These are phyloP conservation scores for Xylariales sp. DNA, from an alignment of 2,329 filamentous ascomycete species.

Conservation along the genomic window DNA sequence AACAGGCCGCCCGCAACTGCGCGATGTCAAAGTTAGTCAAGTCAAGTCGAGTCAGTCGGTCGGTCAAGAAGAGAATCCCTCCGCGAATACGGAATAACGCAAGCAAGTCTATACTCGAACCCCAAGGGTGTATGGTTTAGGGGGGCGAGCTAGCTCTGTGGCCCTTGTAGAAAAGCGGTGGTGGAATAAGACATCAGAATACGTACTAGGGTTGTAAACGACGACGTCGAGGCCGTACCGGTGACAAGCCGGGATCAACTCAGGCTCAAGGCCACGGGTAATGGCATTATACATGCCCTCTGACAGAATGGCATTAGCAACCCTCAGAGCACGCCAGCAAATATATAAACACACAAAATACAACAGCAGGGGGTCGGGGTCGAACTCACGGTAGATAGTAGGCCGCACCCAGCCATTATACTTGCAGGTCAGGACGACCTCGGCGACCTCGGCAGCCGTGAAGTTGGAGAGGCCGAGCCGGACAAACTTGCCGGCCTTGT, in stretches of 20 bases:
- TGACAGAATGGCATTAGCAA: conserved; percentile 11
- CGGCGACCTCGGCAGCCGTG: conserved; percentile 87
- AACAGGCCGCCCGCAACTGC: conserved; percentile 79
- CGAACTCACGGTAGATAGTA: conserved; percentile 75
- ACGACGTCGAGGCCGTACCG: conserved; percentile 84
- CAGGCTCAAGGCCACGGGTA: conserved; percentile 78
- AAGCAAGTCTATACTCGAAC: neutral
- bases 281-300: conserved; percentile 86
- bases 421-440: conserved; percentile 82
- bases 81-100: too few relatives aligned
- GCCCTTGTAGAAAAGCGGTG: neutral
- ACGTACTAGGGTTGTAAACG: conserved; percentile 75
- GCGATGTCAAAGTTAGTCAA: neutral
- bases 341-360: neutral
- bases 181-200: neutral
- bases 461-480: conserved; percentile 85
- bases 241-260: conserved; percentile 78
- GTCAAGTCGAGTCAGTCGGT: too few relatives aligned
- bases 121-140: neutral
- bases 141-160: neutral
- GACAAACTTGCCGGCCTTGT: conserved; percentile 88
- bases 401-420: conserved; percentile 85
- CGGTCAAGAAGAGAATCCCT: too few relatives aligned
- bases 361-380: neutral
- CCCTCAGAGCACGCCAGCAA: too few relatives aligned